Evolutionary conservation across 768 basidiomycete species (phyloP).

Genomic region (Phlebiopsis gigantea): DNA sequence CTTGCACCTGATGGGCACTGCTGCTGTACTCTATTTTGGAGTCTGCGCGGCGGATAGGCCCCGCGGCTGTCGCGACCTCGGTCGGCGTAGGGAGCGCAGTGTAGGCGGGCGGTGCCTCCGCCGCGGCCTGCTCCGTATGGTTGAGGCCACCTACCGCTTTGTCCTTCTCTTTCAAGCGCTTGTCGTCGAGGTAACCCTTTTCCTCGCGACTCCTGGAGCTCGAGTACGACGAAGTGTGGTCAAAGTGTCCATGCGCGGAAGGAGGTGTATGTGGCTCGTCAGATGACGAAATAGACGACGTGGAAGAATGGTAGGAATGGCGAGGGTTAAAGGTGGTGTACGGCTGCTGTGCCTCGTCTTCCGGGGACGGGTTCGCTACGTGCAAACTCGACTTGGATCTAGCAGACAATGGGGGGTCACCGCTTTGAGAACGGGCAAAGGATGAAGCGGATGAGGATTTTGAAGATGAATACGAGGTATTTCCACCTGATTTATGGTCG

Average conservation of each 20-base stretch:
- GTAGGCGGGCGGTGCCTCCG: constrained; percentile 10
- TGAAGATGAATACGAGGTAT: not conserved
- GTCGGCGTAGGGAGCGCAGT: constrained; percentile 5
- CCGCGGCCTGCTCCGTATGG: not conserved
- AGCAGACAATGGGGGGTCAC: constrained; percentile 1
- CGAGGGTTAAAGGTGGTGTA: constrained; percentile 10
- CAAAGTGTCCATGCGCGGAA: not conserved
- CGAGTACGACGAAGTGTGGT: not conserved
- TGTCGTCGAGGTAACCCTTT: not conserved
- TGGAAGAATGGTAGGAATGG: constrained; percentile 3
- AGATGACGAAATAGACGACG: not conserved
- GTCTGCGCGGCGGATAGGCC: not conserved
- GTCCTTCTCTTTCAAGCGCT: not conserved
- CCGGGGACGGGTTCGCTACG: constrained; percentile 4
- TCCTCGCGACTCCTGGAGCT: not conserved
- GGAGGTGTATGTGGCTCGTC: constrained; percentile 6
- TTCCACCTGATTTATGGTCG: not conserved
- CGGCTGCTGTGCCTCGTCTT: not conserved
- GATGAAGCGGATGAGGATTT: constrained; percentile 9
- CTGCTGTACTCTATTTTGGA: not conserved
- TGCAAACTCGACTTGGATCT: constrained; percentile 6
- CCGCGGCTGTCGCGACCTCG: not conserved
- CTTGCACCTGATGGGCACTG: not conserved
- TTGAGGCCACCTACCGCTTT: not conserved
- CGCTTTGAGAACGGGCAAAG: constrained; percentile 2